Evolutionary conservation across 2,329 filamentous ascomycete genomes (phyloP), one percentile per base, ranked within the genome.

Genomic region (Ophiostoma sp.): DNA sequence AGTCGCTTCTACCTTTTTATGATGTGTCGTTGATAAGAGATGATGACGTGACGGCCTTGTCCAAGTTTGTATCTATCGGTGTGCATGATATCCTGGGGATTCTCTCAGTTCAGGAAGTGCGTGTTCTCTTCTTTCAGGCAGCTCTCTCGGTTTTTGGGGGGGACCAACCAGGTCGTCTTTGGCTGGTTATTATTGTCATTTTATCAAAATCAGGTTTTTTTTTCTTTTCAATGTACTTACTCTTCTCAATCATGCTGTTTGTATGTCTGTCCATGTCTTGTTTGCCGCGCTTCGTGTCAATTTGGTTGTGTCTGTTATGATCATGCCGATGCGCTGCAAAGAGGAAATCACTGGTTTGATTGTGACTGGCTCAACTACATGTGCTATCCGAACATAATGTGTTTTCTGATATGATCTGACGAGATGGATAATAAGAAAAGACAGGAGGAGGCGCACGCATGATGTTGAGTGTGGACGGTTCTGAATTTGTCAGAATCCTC

Each of bases 21-120:
- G 42, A 44, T 49, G 45, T 49, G 45, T 49, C 14, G 45, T 49
- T 8, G n/a, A 38, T 12, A 60, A 6, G 27, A 11, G 11, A 14
- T 12, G 5, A 42, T 41, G 60, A 27, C 40, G 27, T 40, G 55
- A 16, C 55, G 38, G 38, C 38, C 40, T 52, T 58, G 55, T 6
- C 49, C n/a, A 16, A 18, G 55, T 63, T n/a, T 42, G 60, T n/a
- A 38, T 64, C 41, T 44, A 18, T 45, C 62, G 62, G 38, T 38
- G 38, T 63, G 60, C 60, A 63, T 63, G 40, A 63, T 63, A 63
- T 40, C 60, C 60, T 63, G 60, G 38, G 38, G 18, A 42, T 7
- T 9, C 27, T 60, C 55, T 40, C 27, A 60, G 55, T 60, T 52
- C 16, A 60, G 38, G 27, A 38, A 18, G 55, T 60, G 55, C 27